A percentile compares a stretch with the other conserved stretches of the same genome.
Conservation (phyloP, 139 green algal genomes). For the Zygnema circumcarinatum region DNA sequence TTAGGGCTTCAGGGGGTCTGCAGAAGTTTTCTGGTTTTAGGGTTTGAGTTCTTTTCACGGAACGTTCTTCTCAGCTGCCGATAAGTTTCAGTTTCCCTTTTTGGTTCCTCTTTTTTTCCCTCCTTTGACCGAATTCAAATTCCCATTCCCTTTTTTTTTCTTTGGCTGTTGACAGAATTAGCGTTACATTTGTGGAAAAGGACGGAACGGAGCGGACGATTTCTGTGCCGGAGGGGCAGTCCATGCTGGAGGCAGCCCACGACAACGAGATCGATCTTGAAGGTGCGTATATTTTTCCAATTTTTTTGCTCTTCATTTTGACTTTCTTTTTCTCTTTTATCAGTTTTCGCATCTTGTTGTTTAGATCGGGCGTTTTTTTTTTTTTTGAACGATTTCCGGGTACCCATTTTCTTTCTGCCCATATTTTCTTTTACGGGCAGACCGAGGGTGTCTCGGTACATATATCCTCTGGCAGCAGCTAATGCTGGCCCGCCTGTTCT, state of each 20-base stretch:
- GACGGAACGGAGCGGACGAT: constrained; percentile 82
- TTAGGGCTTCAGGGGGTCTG: background rate
- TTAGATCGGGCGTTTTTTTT: background rate
- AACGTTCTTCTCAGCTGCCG: no score
- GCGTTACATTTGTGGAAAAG: constrained; percentile 90
- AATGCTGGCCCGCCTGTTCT: background rate
- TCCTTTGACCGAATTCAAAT: background rate
- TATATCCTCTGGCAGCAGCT: background rate
- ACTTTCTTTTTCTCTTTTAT: background rate
- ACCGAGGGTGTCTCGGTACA: background rate
- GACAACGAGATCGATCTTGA: constrained; percentile 98
- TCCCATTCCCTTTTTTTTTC: background rate
- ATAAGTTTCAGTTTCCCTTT: background rate
- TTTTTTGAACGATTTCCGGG: background rate
- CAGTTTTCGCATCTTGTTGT: background rate
- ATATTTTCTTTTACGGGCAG: background rate
- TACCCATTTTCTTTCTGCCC: background rate
- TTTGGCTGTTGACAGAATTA: constrained; percentile 70
- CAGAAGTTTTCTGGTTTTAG: background rate
- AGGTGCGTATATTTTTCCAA: constrained; percentile 66
- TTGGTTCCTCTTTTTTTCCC: background rate
- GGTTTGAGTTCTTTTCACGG: background rate
- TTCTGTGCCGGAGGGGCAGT: constrained; percentile 80
- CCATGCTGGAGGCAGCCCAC: constrained; percentile 90
- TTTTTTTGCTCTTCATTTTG: no score